phyloP scores from a whole-genome alignment of 2,329 filamentous ascomycete genomes.

The Tolypocladium cylindrosporum region DNA sequence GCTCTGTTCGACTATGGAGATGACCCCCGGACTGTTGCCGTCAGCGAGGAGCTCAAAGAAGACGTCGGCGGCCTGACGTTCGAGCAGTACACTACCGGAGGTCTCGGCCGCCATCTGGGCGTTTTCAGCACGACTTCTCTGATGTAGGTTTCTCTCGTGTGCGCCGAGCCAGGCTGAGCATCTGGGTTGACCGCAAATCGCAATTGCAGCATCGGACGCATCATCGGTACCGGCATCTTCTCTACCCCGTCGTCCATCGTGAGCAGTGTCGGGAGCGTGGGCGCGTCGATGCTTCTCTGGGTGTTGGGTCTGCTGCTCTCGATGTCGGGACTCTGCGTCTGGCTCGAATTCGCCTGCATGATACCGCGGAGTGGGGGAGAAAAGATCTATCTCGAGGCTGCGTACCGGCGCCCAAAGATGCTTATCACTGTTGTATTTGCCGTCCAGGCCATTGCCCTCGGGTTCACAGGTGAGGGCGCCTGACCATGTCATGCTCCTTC shows the following conservation, averaged over 20 bases:
- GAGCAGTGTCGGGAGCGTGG: neutral
- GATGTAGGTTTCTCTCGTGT: neutral
- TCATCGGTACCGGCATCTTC: neutral
- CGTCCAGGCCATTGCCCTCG: neutral
- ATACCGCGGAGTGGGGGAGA: neutral
- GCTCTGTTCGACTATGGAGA: neutral
- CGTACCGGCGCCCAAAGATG: neutral
- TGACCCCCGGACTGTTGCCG: neutral
- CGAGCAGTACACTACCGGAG: neutral
- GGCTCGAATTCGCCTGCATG: neutral
- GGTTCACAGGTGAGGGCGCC: neutral
- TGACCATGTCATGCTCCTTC: neutral
- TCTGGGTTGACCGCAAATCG: neutral
- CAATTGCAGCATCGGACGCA: neutral
- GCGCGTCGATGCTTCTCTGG: neutral
- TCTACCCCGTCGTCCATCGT: neutral
- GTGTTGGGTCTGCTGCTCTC: neutral
- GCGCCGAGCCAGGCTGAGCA: neutral
- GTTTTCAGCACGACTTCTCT: neutral
- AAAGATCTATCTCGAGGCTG: neutral
- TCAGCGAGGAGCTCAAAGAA: neutral
- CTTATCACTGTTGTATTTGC: neutral
- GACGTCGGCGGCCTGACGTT: neutral
- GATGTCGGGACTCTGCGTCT: neutral
- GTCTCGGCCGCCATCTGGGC: neutral